Evolutionary conservation across 2,329 filamentous ascomycete species (phyloP).

Genomic region (Fusarium sacchari): DNA sequence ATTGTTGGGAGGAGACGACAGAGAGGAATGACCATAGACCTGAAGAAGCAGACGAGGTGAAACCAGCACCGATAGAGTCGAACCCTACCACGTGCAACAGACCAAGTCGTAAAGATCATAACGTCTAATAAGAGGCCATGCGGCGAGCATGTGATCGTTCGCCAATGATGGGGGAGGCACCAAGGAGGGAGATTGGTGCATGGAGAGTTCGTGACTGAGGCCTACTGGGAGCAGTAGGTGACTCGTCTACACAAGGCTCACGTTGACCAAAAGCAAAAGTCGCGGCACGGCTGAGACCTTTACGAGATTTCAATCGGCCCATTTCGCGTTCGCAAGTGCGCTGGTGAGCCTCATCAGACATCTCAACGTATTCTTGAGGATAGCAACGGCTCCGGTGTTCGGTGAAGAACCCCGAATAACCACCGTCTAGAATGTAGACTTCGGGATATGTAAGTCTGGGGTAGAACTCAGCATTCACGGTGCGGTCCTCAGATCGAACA

Average conservation of each 20-base stretch:
- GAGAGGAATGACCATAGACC: conserved; percentile 35
- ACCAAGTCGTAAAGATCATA: conserved; percentile 35
- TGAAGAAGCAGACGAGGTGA: conserved; percentile 38
- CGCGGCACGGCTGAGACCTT: conserved; percentile 85
- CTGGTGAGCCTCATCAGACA: conserved; percentile 92
- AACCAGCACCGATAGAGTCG: conserved; percentile 42
- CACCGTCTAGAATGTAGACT: conserved; percentile 95
- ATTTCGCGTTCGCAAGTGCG: conserved; percentile 94
- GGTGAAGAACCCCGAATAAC: conserved; percentile 92
- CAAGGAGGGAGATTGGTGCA: conserved; percentile 56
- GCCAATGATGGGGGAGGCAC: conserved; percentile 56
- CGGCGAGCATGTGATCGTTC: conserved; percentile 67
- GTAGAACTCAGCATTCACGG: conserved; percentile 85
- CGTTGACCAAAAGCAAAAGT: conserved; percentile 95
- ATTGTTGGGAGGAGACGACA: conserved; percentile 20
- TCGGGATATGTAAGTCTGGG: conserved; percentile 94
- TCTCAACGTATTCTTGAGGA: conserved; percentile 95
- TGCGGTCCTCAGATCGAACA: conserved; percentile 88
- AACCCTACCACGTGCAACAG: conserved; percentile 42
- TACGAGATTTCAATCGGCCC: conserved; percentile 89
- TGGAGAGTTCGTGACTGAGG: conserved; percentile 49
- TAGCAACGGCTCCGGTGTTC: conserved; percentile 84
- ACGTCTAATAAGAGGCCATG: conserved; percentile 70
- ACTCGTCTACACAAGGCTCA: conserved; percentile 63
- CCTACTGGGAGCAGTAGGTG: conserved; percentile 66